These are phyloP conservation scores for Calonectria pseudoturangicola DNA, from an alignment of 2,329 filamentous ascomycete genomes.

Conservation along the genomic window DNA sequence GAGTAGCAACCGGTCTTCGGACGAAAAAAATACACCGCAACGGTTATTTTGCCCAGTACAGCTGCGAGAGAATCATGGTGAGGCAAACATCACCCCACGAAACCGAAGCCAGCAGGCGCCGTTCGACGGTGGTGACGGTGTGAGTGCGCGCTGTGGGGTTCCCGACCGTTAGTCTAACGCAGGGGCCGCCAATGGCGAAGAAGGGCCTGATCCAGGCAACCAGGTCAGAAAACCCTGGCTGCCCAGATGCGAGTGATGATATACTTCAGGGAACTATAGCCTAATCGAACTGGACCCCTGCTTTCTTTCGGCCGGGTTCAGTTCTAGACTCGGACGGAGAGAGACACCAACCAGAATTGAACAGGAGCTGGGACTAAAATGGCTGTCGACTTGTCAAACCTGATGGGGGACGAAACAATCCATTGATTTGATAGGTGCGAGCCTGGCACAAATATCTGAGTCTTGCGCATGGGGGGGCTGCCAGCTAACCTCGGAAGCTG, in stretches of 20 bases:
- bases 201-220: slow-evolving; percentile 43
- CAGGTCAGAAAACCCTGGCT: slow-evolving; percentile 36
- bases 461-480: slow-evolving; percentile 1
- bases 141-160: slow-evolving; percentile 48
- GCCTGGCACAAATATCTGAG: neutral
- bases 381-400: slow-evolving; percentile 16
- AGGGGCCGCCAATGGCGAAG: slow-evolving; percentile 48
- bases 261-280: slow-evolving; percentile 42
- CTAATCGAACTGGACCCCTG: slow-evolving; percentile 34
- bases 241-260: slow-evolving; percentile 49
- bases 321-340: slow-evolving; percentile 36
- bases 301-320: slow-evolving; percentile 44
- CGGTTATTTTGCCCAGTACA: slow-evolving; percentile 37
- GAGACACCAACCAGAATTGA: slow-evolving; percentile 34
- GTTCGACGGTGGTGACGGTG: slow-evolving; percentile 53
- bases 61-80: slow-evolving; percentile 49
- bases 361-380: slow-evolving; percentile 26
- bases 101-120: slow-evolving; percentile 54
- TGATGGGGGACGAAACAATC: slow-evolving; percentile 25
- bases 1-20: slow-evolving; percentile 29
- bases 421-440: slow-evolving; percentile 25
- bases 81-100: slow-evolving; percentile 54
- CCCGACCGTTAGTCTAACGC: slow-evolving; percentile 50
- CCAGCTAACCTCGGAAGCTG: slow-evolving; percentile 2
- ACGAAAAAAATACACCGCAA: slow-evolving; percentile 33